phyloP scores from a whole-genome alignment of 768 basidiomycete species.

The Boletus speciosus region DNA sequence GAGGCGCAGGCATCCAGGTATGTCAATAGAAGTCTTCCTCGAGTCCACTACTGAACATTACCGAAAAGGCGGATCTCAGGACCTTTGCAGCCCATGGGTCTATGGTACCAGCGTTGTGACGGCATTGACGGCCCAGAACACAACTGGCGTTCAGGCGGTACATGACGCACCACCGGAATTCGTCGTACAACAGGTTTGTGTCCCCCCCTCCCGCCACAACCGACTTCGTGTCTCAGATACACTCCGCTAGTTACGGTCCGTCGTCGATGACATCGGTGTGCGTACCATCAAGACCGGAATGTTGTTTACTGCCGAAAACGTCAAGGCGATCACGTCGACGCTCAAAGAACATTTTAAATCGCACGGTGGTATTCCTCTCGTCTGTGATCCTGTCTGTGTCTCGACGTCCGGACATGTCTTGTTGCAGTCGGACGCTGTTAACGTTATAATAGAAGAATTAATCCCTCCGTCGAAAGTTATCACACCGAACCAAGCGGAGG shows the following conservation, averaged over 20 bases:
- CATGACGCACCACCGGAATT: constrained; percentile 67
- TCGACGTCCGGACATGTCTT: constrained; percentile 86
- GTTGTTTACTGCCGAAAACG: constrained; percentile 63
- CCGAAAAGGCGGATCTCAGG: constrained; percentile 76
- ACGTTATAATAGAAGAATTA: constrained; percentile 54
- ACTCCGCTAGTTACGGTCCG: constrained; percentile 54
- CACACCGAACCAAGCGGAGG: constrained; percentile 85
- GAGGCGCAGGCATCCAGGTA: constrained; percentile 90
- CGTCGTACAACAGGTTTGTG: constrained; percentile 66
- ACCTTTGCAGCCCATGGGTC: constrained; percentile 72
- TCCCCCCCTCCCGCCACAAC: not conserved
- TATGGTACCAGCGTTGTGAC: constrained; percentile 83
- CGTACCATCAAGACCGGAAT: constrained; percentile 87
- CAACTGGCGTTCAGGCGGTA: constrained; percentile 73
- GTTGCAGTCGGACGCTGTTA: constrained; percentile 62
- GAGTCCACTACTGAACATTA: not conserved
- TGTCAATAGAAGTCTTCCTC: constrained; percentile 3
- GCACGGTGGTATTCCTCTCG: constrained; percentile 43
- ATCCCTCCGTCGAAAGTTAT: constrained; percentile 70
- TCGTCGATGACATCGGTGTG: constrained; percentile 70
- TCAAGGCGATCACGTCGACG: constrained; percentile 47
- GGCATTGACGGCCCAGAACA: constrained; percentile 89
- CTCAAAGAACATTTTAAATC: constrained; percentile 42
- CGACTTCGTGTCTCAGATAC: not conserved
- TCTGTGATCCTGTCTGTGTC: constrained; percentile 85